phyloP scores from a whole-genome alignment of 2,329 filamentous ascomycete genomes.

The Myriosclerotinia duriaeana region DNA sequence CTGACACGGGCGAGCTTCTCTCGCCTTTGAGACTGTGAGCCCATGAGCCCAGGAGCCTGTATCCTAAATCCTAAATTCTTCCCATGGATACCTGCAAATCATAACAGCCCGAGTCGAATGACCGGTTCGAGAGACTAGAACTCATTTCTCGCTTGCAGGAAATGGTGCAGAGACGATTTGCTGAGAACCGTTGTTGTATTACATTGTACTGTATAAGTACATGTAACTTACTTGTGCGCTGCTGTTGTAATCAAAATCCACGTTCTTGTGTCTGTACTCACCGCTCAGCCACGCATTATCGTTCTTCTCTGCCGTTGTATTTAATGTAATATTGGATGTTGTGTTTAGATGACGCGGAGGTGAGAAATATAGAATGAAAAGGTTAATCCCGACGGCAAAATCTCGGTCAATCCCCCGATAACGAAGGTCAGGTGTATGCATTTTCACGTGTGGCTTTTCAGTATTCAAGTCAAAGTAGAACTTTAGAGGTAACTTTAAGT shows the following conservation, averaged over 20 bases:
- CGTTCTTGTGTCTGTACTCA: neutral
- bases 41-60: neutral
- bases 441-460: neutral
- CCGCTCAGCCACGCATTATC: neutral
- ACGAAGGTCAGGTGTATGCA: neutral
- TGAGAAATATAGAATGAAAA: neutral
- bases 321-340: neutral
- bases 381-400: neutral
- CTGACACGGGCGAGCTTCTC: neutral
- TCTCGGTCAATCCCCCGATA: neutral
- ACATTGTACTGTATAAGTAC: neutral
- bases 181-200: neutral
- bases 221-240: neutral
- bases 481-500: neutral
- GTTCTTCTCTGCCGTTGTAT: neutral
- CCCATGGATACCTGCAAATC: neutral
- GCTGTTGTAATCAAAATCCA: constrained; percentile 18
- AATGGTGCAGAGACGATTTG: neutral
- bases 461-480: neutral
- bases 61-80: neutral
- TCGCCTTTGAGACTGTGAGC: neutral
- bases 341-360: neutral
- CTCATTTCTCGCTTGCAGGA: neutral
- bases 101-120: neutral
- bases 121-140: neutral